These are phyloP conservation scores for Polychaeton citri DNA, from an alignment of 2,329 filamentous ascomycete species.

Conservation along the genomic window DNA sequence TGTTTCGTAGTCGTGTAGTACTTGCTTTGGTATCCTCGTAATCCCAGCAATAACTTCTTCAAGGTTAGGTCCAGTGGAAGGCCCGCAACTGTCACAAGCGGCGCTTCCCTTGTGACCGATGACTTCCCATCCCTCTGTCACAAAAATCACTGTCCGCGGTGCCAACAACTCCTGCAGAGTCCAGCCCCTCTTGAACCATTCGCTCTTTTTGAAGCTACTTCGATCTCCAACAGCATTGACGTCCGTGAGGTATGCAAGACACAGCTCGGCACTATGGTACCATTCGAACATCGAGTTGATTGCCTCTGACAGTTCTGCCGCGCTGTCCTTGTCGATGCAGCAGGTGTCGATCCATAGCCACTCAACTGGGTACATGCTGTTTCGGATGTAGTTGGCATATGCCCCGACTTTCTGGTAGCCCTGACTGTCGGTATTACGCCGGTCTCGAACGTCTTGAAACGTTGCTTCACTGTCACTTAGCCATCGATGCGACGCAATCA, in stretches of 20 bases:
- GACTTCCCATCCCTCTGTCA: no score
- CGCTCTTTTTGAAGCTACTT: slow-evolving; percentile 4
- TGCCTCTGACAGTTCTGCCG: slow-evolving; percentile 8
- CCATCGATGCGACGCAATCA: slow-evolving; percentile 11
- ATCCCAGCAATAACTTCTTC: not conserved
- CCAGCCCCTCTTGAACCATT: slow-evolving; percentile 12
- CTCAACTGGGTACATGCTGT: slow-evolving; percentile 5
- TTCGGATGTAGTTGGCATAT: slow-evolving; percentile 8
- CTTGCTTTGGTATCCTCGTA: not conserved
- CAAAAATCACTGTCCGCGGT: slow-evolving; percentile 5
- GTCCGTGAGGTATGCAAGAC: slow-evolving; percentile 10
- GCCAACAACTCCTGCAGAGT: no score
- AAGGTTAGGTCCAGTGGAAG: not conserved
- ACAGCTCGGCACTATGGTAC: slow-evolving; percentile 10
- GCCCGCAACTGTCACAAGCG: not conserved
- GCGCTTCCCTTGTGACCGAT: slow-evolving; percentile 1
- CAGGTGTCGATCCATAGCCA: slow-evolving; percentile 14
- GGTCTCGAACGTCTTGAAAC: slow-evolving; percentile 5
- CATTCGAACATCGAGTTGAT: slow-evolving; percentile 13
- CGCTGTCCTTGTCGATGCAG: slow-evolving; percentile 11
- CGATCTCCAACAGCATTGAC: slow-evolving; percentile 1
- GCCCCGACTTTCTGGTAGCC: slow-evolving; percentile 9
- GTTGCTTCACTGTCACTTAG: slow-evolving; percentile 4
- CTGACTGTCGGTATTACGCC: slow-evolving; percentile 3
- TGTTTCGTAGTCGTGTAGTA: not conserved